Conservation (phyloP, 169 alveolate genomes). For the Toxoplasma gondii region DNA sequence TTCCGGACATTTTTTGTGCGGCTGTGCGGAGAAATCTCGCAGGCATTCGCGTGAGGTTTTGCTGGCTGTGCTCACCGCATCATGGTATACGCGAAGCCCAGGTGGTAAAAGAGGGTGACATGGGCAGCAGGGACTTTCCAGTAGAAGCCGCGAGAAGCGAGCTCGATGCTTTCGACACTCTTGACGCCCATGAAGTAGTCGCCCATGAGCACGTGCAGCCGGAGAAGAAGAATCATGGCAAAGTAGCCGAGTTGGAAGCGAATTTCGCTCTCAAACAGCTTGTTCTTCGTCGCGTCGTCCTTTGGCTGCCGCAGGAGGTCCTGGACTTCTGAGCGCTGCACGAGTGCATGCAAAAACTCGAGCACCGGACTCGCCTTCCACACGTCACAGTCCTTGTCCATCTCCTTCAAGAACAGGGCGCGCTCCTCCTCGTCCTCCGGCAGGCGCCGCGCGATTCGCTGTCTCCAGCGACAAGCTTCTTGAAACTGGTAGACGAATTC, state of each 20-base stretch:
- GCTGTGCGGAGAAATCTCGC: no score
- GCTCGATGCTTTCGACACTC: slow-evolving; percentile 75
- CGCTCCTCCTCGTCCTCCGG: slow-evolving; percentile 74
- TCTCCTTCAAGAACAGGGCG: slow-evolving; percentile 40
- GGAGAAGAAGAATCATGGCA: slow-evolving; percentile 75
- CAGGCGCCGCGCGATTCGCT: slow-evolving; percentile 54
- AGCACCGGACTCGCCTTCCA: slow-evolving; percentile 53
- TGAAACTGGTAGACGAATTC: slow-evolving; percentile 86
- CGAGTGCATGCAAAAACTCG: slow-evolving; percentile 36
- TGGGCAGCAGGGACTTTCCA: slow-evolving; percentile 87
- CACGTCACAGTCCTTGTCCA: slow-evolving; percentile 43
- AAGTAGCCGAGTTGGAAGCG: slow-evolving; percentile 78
- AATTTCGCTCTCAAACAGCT: slow-evolving; percentile 37
- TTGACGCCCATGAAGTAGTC: slow-evolving; percentile 81
- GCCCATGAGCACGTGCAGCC: slow-evolving; percentile 72
- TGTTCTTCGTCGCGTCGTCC: slow-evolving; percentile 4
- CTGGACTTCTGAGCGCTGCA: slow-evolving; percentile 40
- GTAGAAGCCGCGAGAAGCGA: slow-evolving; percentile 77
- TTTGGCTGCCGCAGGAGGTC: slow-evolving; percentile 31
- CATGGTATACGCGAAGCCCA: slow-evolving; percentile 86
- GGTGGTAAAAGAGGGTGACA: slow-evolving; percentile 78
- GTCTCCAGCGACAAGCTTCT: slow-evolving; percentile 77
- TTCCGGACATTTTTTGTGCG: no score
- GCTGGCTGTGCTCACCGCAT: slow-evolving; percentile 35
- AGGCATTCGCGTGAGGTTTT: no score